phyloP scores from a whole-genome alignment of 768 basidiomycete genomes.

The Rhizopogon sp. region DNA sequence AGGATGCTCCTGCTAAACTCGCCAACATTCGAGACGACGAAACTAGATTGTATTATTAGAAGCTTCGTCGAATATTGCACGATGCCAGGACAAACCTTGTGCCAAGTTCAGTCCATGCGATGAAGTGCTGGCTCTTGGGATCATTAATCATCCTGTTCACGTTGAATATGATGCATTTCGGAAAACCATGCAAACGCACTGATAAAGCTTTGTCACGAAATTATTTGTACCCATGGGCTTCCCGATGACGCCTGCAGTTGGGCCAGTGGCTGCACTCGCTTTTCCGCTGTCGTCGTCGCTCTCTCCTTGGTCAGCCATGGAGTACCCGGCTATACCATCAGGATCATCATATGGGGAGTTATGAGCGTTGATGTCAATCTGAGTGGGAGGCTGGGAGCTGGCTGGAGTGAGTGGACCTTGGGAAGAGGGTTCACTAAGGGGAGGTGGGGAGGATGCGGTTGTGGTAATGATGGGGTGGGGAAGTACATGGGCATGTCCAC shows the following conservation, averaged over 20 bases:
- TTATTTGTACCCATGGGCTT: slow-evolving; percentile 72
- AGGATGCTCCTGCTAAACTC: slow-evolving; percentile 83
- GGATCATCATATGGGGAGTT: slow-evolving; percentile 52
- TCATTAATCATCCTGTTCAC: slow-evolving; percentile 78
- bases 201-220: slow-evolving; percentile 86
- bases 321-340: slow-evolving; percentile 36
- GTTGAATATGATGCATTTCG: not conserved
- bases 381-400: slow-evolving; percentile 9
- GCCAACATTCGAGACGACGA: slow-evolving; percentile 82
- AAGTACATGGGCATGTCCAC: slow-evolving; percentile 5
- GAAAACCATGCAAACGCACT: slow-evolving; percentile 40
- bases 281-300: slow-evolving; percentile 8
- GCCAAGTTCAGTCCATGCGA: slow-evolving; percentile 78
- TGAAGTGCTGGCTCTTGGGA: slow-evolving; percentile 72
- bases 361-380: slow-evolving; percentile 25
- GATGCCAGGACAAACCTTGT: slow-evolving; percentile 39
- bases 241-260: slow-evolving; percentile 52
- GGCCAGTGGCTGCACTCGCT: slow-evolving; percentile 14
- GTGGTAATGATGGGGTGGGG: slow-evolving; percentile 29
- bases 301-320: slow-evolving; percentile 14
- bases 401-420: slow-evolving; percentile 17
- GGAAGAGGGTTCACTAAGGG: slow-evolving; percentile 18
- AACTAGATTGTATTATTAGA: slow-evolving; percentile 31
- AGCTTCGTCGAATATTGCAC: not conserved
- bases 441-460: slow-evolving; percentile 24